Base-by-base conservation (phyloP, 1,139 yeast species). In the Geotrichum fermentans region DNA sequence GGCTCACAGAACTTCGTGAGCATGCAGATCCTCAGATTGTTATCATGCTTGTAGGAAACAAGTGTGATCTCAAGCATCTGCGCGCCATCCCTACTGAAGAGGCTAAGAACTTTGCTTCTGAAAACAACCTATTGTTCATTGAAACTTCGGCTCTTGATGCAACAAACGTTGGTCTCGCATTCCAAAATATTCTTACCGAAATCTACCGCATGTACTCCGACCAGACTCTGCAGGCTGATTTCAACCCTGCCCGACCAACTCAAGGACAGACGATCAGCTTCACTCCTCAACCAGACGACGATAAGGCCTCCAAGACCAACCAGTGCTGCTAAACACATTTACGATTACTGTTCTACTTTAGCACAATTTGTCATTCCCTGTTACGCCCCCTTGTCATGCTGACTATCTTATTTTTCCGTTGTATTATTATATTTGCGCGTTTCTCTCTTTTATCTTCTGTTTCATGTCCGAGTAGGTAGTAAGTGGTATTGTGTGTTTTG, bases 81-180 rank as follows among this genome's bases (percentile, higher is more conserved):
- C 80, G 98, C 63, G 97, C 97, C 1, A 96, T 94, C 22, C 96
- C 98, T 53, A 90, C 97, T 37, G 98, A 92, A 53, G 98, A 92
- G 70, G 98, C 98, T 51, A 85, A 82, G 69, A 85, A 83, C 65
- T 92, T 92, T 73, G 97, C 98, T 43, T 34, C 86, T 55, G 98
- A 94, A 70, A 90, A 92, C 72, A 88, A 79, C 66, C 75, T 92
- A 61, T 75, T 92, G 62, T 92, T 92, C 68, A 90, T 96, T 45
- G 98, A 92, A 72, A 95, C 98, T n/a, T 83, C 95, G 53, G 98
- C 98, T 17, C 77, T 94, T 58, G 89, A 89, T 61, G 83, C 96
- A 38, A 95, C 92, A 62, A 94, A 94, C 67, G 98, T 92, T 52
- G 98, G 92, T 66, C 77, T 82, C 58, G 92, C 97, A 3, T 92